phyloP scores from a whole-genome alignment of 495 filamentous ascomycete species.

The Chlorociboria aeruginascens region DNA sequence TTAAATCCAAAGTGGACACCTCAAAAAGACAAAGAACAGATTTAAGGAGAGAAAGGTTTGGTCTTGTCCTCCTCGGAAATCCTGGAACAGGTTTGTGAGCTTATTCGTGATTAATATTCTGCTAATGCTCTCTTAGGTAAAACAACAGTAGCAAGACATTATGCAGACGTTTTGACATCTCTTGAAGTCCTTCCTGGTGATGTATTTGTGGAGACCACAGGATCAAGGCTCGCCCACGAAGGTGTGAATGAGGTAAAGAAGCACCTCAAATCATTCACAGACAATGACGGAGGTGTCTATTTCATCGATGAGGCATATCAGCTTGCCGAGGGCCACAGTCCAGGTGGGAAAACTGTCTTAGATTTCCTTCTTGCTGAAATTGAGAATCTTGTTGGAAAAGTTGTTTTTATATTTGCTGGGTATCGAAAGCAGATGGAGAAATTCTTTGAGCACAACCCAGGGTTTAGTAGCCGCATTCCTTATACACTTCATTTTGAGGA shows the following conservation, averaged over 20 bases:
- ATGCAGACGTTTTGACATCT: constrained; percentile 53
- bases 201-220: constrained; percentile 56
- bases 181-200: constrained; percentile 42
- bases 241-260: constrained; percentile 46
- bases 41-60: constrained; percentile 47
- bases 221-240: constrained; percentile 50
- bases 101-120: neutral
- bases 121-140: constrained; percentile 41
- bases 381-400: constrained; percentile 61
- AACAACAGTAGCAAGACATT: constrained; percentile 70
- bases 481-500: constrained; percentile 54
- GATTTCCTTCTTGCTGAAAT: constrained; percentile 67
- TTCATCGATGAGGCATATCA: constrained; percentile 62
- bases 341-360: constrained; percentile 48
- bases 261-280: constrained; percentile 42
- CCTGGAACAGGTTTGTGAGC: constrained; percentile 56
- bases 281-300: constrained; percentile 47
- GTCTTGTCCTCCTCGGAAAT: constrained; percentile 59
- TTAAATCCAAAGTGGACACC: constrained; percentile 59
- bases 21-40: constrained; percentile 42
- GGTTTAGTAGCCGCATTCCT: constrained; percentile 61
- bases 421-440: constrained; percentile 70
- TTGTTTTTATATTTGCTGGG: constrained; percentile 68
- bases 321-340: constrained; percentile 29
- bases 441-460: constrained; percentile 70